Evolutionary conservation across 345 rosid species (phyloP).

Genomic region (Citrus cavaleriei): DNA sequence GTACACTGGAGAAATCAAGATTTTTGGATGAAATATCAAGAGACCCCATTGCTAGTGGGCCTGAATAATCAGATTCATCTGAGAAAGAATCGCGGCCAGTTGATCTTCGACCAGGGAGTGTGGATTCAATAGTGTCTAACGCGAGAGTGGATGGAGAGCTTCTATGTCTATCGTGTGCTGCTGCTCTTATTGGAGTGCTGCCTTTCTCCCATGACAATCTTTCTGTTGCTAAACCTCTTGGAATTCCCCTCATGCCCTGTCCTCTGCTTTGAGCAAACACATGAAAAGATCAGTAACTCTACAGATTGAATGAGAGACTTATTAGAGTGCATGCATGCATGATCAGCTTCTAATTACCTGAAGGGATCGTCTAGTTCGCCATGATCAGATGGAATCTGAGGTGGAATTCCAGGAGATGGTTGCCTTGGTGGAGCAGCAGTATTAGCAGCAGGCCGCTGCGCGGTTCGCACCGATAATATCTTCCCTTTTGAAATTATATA

Average conservation of each 20-base stretch:
- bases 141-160: constrained; percentile 29
- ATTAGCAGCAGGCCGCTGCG: constrained; percentile 48
- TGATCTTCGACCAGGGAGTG: constrained; percentile 26
- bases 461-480: constrained; percentile 39
- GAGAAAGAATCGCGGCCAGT: constrained; percentile 21
- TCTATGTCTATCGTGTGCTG: constrained; percentile 29
- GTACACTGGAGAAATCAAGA: constrained; percentile 24
- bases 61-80: constrained; percentile 29
- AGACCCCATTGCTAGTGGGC: constrained; percentile 25
- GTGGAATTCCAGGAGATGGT: constrained; percentile 29
- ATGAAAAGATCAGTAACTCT: background rate
- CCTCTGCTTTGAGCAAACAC: constrained; percentile 28
- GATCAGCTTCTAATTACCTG: constrained; percentile 27
- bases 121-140: constrained; percentile 32
- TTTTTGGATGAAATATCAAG: constrained; percentile 32
- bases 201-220: constrained; percentile 29
- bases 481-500: constrained; percentile 84
- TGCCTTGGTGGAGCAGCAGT: constrained; percentile 51
- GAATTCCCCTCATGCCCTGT: constrained; percentile 19
- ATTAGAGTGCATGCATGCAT: background rate
- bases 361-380: constrained; percentile 30
- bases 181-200: constrained; percentile 15
- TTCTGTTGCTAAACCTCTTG: constrained; percentile 30
- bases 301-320: background rate
- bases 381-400: constrained; percentile 18